A percentile compares a stretch with the other conserved stretches of the same genome.
phyloP scores from a whole-genome alignment of 495 filamentous ascomycete genomes.

The Hypoxylon lienhwacheense region DNA sequence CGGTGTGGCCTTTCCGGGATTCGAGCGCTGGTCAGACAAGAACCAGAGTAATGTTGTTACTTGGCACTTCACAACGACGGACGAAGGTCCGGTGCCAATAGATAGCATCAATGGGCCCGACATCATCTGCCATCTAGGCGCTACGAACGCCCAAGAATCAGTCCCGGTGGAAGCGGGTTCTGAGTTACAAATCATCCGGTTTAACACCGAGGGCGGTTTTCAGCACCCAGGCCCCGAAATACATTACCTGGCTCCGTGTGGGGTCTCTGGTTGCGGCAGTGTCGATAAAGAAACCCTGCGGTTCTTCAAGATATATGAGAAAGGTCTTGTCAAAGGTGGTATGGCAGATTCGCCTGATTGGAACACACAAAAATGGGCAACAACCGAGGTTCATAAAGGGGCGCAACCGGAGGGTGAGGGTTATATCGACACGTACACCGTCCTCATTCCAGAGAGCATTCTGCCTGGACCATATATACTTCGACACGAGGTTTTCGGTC shows the following conservation, averaged over 20 bases:
- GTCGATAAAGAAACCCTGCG: conserved; percentile 66
- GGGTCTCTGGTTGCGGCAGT: conserved; percentile 62
- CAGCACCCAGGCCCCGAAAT: conserved; percentile 54
- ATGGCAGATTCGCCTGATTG: conserved; percentile 44
- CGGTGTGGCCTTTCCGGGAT: conserved; percentile 47
- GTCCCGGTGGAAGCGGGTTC: conserved; percentile 40
- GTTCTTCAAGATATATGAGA: conserved; percentile 74
- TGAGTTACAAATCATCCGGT: conserved; percentile 41
- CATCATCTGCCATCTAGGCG: conserved; percentile 47
- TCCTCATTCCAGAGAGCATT: conserved; percentile 63
- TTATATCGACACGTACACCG: conserved; percentile 65
- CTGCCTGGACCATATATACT: conserved; percentile 69
- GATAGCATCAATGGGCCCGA: conserved; percentile 38
- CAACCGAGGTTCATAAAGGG: conserved; percentile 36
- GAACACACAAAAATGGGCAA: conserved; percentile 58
- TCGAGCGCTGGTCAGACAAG: conserved; percentile 41
- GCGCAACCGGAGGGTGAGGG: conserved; percentile 47
- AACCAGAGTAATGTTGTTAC: conserved; percentile 47
- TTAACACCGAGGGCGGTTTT: conserved; percentile 38
- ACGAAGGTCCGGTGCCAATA: conserved; percentile 56
- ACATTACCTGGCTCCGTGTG: conserved; percentile 73
- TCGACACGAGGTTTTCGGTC: conserved; percentile 72
- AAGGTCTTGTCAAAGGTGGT: conserved; percentile 54
- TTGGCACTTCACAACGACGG: conserved; percentile 53
- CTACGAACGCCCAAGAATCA: conserved; percentile 39